These are phyloP conservation scores for Aspergillus spinulosporus DNA, from an alignment of 2,329 filamentous ascomycete species.

Conservation along the genomic window DNA sequence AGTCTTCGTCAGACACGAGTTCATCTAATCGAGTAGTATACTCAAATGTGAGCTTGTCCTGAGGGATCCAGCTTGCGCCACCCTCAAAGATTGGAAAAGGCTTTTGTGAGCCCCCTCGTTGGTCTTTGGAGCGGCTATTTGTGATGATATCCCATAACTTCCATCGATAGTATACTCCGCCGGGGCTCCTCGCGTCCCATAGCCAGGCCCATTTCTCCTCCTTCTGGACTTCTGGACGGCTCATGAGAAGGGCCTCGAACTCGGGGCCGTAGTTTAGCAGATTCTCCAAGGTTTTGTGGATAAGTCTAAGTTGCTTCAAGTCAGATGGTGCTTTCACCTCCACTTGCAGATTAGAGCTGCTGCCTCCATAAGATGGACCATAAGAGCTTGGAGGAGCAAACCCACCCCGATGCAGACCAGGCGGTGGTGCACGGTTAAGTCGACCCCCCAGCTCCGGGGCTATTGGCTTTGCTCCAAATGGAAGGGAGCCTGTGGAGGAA, in stretches of 20 bases:
- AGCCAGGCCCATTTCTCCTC: constrained; percentile 94
- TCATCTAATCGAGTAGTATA: constrained; percentile 75
- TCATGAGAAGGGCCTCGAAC: constrained; percentile 92
- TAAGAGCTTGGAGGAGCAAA: constrained; percentile 80
- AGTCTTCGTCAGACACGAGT: constrained; percentile 79
- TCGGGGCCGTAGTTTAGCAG: constrained; percentile 78
- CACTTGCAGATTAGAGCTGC: constrained; percentile 60
- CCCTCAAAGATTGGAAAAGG: constrained; percentile 68
- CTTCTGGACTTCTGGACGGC: constrained; percentile 73
- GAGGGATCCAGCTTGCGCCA: constrained; percentile 75
- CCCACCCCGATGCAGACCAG: constrained; percentile 56
- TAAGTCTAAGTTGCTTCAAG: constrained; percentile 74
- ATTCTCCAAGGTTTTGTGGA: constrained; percentile 83
- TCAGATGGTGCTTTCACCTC: constrained; percentile 75
- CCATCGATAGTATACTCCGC: constrained; percentile 90
- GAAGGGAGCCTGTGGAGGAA: constrained; percentile 58
- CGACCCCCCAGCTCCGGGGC: constrained; percentile 49
- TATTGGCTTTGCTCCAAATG: constrained; percentile 75
- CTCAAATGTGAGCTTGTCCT: constrained; percentile 72
- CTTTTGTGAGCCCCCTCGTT: constrained; percentile 52
- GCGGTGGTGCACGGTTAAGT: constrained; percentile 51
- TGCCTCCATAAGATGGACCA: constrained; percentile 47
- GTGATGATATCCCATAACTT: constrained; percentile 84
- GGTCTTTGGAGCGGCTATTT: constrained; percentile 50
- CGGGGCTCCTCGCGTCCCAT: constrained; percentile 78